Base-by-base conservation (phyloP, 495 filamentous ascomycete genomes). In the Lasiosphaeria miniovina region DNA sequence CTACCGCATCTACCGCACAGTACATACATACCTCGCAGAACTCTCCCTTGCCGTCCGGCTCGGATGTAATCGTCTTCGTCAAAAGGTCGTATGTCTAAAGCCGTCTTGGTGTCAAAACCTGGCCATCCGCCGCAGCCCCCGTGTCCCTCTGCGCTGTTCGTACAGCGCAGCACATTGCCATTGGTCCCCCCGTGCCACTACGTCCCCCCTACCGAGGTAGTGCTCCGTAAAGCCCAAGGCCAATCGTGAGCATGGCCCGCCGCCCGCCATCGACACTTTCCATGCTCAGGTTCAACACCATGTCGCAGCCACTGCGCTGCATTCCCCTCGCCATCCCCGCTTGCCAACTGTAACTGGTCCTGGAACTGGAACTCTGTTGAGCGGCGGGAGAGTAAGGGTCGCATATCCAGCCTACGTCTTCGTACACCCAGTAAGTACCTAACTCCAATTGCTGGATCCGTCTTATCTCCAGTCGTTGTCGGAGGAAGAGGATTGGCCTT, bases 101-200 rank as follows among this genome's bases (percentile, higher is more conserved):
- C 24, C 24, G 24, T 24, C 24, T 24, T 24, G 24, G 24, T 24
- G 24, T 24, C 24, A 24, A 24, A 24, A 24, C 24, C 24, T 24
- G 24, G 24, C 24, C 24, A 24, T 46, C 43, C 15, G 15, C 12
- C 43, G 43, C 43, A 11, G 43, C 43, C 43, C 12, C 43, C 15
- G 43, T 46, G 43, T 46, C 12, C 43, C 4, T 46, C 43, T 46
- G 43, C 43, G 43, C 43, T 46, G 43, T 46, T 46, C 43, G 43
- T n/a, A 46, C 43, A 46, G 43, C 15, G 1, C 43, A 46, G 11
- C 12, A n/a, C 43, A 11, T 11, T 46, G 43, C 4, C 15, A 24
- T n/a, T n/a, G 43, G 12, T 3, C 15, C 43, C 12, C 43, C 43
- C 12, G 4, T 41, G 38, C 2, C 38, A 3, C 8, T 8, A 41